Conservation (phyloP, 257 asterid genomes). For the Nicotiana knightiana region DNA sequence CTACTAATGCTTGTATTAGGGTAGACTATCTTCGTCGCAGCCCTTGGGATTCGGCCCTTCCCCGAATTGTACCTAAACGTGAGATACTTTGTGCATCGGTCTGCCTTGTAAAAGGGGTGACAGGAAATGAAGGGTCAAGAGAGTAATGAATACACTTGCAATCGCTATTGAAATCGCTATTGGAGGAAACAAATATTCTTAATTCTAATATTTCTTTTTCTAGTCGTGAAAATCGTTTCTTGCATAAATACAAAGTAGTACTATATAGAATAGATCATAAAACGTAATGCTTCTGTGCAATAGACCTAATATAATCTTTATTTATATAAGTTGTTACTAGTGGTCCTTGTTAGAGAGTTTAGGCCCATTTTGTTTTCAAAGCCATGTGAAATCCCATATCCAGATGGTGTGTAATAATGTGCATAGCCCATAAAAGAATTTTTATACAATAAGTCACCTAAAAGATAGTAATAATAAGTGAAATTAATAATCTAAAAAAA, state of each 20-base stretch:
- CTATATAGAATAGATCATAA: too few species aligned
- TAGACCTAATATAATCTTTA: background rate
- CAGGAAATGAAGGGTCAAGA: too few species aligned
- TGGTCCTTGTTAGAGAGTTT: background rate
- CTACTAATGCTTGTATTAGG: too few species aligned
- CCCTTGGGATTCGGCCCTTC: rapidly evolving
- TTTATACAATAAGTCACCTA: too few species aligned
- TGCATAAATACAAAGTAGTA: background rate
- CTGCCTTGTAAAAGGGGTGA: too few species aligned
- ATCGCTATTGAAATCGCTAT: background rate
- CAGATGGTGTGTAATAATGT: background rate
- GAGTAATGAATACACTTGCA: background rate
- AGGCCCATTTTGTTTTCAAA: background rate
- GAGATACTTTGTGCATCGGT: rapidly evolving
- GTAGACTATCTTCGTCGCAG: too few species aligned
- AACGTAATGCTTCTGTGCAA: too few species aligned
- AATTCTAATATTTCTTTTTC: background rate
- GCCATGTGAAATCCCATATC: conserved; percentile 1
- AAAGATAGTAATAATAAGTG: too few species aligned
- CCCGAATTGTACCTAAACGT: rapidly evolving
- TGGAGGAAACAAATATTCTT: background rate
- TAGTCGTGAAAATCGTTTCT: background rate
- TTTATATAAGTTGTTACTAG: background rate
- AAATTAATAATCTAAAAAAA: too few species aligned
- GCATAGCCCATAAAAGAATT: background rate